Conservation (phyloP, 2,329 filamentous ascomycete genomes). For the Penicillium palitans region DNA sequence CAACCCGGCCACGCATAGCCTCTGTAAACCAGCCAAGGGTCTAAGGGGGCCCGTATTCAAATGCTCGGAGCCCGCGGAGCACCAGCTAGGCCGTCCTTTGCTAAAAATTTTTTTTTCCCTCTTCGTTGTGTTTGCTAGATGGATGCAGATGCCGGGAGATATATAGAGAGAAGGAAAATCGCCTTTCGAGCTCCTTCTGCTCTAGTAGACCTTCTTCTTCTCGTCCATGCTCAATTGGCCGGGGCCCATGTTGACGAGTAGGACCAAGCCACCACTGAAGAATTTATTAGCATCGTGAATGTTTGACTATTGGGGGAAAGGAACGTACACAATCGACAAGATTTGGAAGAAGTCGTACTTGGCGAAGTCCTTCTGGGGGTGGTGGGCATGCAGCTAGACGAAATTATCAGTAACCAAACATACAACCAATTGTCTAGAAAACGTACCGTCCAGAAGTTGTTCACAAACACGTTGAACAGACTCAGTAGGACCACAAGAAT, state of each 20-base stretch:
- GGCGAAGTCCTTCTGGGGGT: constrained; percentile 99
- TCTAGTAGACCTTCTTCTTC: constrained; percentile 99
- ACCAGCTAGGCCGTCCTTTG: neutral
- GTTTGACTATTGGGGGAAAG: neutral
- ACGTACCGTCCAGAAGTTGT: constrained; percentile 99
- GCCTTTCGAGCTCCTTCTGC: constrained; percentile 3
- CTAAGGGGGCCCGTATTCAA: neutral
- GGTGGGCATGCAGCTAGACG: constrained; percentile 83
- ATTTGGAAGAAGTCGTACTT: constrained; percentile 99
- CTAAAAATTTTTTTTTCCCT: neutral
- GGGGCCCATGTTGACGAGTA: constrained; percentile 97
- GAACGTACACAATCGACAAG: constrained; percentile 82
- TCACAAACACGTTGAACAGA: constrained; percentile 94
- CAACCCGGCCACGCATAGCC: constrained; percentile 1
- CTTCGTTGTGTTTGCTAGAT: constrained; percentile 40
- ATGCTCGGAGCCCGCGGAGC: constrained; percentile 11
- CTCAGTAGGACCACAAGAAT: constrained; percentile 93
- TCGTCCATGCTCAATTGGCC: constrained; percentile 98
- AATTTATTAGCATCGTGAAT: constrained; percentile 3
- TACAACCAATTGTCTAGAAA: neutral
- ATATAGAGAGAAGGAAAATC: constrained; percentile 16
- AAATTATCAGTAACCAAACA: constrained; percentile 18
- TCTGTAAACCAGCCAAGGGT: constrained; percentile 1
- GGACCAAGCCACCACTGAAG: constrained; percentile 76
- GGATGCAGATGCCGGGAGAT: constrained; percentile 10